phyloP scores from a whole-genome alignment of 1,284 basidiomycete species.

The Ganoderma lingzhi region DNA sequence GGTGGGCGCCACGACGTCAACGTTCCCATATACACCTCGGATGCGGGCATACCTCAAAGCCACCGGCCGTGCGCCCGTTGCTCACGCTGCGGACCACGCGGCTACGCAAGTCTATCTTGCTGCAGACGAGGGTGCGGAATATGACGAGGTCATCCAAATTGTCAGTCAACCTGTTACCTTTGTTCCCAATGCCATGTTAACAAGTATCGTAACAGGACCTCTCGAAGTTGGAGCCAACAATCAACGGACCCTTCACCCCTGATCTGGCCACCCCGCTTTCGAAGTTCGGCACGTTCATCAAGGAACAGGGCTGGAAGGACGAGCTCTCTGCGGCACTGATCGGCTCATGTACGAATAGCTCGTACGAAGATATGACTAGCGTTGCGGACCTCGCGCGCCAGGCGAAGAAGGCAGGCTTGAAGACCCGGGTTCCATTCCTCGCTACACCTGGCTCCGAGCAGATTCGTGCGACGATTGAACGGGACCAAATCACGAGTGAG shows the following conservation, averaged over 20 bases:
- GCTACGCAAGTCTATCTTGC: constrained; percentile 79
- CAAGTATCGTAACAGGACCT: constrained; percentile 66
- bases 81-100: constrained; percentile 88
- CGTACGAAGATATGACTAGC: constrained; percentile 94
- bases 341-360: constrained; percentile 98
- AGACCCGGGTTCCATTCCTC: constrained; percentile 84
- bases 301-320: constrained; percentile 91
- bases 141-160: constrained; percentile 95
- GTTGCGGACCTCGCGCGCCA: constrained; percentile 94
- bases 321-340: constrained; percentile 92
- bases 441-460: constrained; percentile 98
- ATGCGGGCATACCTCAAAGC: constrained; percentile 94
- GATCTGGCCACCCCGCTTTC: constrained; percentile 97
- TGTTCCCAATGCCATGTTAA: neutral
- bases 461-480: constrained; percentile 97
- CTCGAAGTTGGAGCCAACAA: constrained; percentile 91
- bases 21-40: constrained; percentile 93
- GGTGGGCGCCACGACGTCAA: constrained; percentile 97
- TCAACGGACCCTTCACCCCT: constrained; percentile 99
- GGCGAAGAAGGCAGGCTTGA: constrained; percentile 82
- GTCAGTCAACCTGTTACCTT: constrained; percentile 53
- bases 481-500: constrained; percentile 86
- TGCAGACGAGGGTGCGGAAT: constrained; percentile 92
- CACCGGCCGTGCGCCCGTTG: constrained; percentile 90
- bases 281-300: constrained; percentile 84